Percentiles rank a stretch among this genome's conserved stretches.
phyloP scores from a whole-genome alignment of 2,329 filamentous ascomycete species.

The Rhexocercosporidium sp. region DNA sequence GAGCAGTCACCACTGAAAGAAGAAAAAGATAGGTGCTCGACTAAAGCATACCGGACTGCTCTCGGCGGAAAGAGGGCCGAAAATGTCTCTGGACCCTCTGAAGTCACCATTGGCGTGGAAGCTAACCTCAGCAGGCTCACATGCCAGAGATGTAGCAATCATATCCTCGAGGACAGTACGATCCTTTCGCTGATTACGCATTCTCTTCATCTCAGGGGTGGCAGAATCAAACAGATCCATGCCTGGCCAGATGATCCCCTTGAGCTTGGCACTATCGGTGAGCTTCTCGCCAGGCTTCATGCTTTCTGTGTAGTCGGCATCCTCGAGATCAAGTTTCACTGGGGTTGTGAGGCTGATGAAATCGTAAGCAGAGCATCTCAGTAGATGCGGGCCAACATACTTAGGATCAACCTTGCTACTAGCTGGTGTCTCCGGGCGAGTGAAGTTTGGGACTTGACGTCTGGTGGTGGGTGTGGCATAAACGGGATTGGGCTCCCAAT shows the following conservation, averaged over 20 bases:
- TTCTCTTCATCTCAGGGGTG: constrained; percentile 72
- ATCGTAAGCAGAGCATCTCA: neutral
- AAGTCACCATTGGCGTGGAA: constrained; percentile 59
- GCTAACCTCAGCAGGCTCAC: constrained; percentile 69
- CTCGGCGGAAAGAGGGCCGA: constrained; percentile 61
- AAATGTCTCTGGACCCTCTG: constrained; percentile 61
- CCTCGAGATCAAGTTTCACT: constrained; percentile 26
- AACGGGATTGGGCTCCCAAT: constrained; percentile 29
- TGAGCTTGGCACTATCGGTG: constrained; percentile 53
- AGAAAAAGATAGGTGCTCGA: neutral
- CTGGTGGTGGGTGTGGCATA: constrained; percentile 40
- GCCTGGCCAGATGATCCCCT: constrained; percentile 76
- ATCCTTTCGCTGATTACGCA: constrained; percentile 79
- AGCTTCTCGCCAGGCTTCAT: constrained; percentile 32
- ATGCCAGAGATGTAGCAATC: constrained; percentile 64
- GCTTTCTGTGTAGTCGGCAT: constrained; percentile 17
- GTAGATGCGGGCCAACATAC: constrained; percentile 21
- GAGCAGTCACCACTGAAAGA: neutral
- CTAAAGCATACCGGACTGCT: constrained; percentile 53
- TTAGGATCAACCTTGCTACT: constrained; percentile 29
- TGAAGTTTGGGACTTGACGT: constrained; percentile 36
- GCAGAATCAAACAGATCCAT: constrained; percentile 86
- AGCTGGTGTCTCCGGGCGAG: constrained; percentile 21
- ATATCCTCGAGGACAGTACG: constrained; percentile 72
- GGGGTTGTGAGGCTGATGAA: constrained; percentile 35